phyloP scores from a whole-genome alignment of 2,329 filamentous ascomycete species.

The Pseudogymnoascus sp. region DNA sequence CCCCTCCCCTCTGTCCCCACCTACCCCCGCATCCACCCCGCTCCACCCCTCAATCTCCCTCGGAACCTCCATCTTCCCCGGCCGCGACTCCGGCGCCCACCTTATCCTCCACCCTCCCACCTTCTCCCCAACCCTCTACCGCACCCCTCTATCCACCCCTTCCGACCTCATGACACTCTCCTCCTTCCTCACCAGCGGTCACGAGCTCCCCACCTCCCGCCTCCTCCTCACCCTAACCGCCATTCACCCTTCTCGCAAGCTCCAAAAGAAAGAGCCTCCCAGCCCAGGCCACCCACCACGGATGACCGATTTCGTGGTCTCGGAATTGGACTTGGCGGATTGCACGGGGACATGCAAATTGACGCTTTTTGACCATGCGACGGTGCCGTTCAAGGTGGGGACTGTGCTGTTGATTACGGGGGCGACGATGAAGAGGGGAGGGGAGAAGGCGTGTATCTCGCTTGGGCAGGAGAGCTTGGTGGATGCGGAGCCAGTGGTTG shows the following conservation, averaged over 20 bases:
- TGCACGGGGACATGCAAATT: neutral
- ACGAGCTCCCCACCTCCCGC: conserved; percentile 32
- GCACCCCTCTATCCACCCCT: conserved; percentile 37
- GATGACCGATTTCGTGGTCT: neutral
- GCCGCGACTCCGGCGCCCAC: conserved; percentile 44
- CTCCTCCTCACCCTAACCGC: neutral
- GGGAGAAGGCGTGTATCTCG: conserved; percentile 22
- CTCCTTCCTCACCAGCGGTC: conserved; percentile 44
- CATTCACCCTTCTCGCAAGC: neutral
- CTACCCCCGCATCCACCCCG: conserved; percentile 31
- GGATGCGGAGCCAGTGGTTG: conserved; percentile 45
- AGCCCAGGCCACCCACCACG: neutral
- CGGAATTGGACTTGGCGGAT: neutral
- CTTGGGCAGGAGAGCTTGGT: conserved; percentile 38
- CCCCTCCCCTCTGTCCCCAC: conserved; percentile 31
- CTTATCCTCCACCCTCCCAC: conserved; percentile 43
- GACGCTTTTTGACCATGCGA: neutral
- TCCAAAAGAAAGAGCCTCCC: neutral
- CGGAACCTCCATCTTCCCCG: conserved; percentile 49
- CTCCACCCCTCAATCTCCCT: conserved; percentile 35
- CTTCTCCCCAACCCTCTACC: conserved; percentile 35
- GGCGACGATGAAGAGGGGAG: neutral
- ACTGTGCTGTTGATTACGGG: neutral
- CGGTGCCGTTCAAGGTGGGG: neutral
- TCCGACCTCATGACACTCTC: conserved; percentile 26